A percentile compares a stretch with the other conserved stretches of the same genome.
Conservation (phyloP, 2,329 filamentous ascomycete species). For the Bisporella sp. region DNA sequence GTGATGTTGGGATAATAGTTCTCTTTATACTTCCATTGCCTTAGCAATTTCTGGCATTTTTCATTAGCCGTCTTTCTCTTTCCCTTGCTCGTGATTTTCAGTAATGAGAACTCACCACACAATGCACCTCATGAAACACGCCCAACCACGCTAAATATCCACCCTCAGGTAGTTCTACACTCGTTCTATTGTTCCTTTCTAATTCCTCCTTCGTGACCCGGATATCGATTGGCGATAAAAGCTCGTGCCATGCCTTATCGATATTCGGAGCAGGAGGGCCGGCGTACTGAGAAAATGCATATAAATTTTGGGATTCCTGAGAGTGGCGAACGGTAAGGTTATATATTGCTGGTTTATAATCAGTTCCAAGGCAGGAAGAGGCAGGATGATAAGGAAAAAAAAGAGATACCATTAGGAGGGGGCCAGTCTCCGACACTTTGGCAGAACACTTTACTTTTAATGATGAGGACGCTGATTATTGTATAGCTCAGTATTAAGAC, state of each 20-base stretch:
- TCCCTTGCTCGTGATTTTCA: neutral
- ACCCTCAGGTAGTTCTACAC: slow-evolving; percentile 1
- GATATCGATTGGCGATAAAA: slow-evolving; percentile 4
- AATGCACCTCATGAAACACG: neutral
- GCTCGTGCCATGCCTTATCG: slow-evolving; percentile 8
- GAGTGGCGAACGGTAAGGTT: too few relatives aligned
- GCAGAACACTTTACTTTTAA: too few relatives aligned
- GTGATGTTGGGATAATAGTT: neutral
- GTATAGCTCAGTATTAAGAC: too few relatives aligned
- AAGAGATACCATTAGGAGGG: too few relatives aligned
- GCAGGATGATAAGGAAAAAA: too few relatives aligned
- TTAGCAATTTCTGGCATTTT: neutral
- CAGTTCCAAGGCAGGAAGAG: too few relatives aligned
- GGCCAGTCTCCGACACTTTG: too few relatives aligned
- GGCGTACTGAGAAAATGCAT: neutral
- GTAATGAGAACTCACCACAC: neutral
- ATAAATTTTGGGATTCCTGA: too few relatives aligned
- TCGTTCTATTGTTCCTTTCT: neutral
- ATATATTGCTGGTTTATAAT: too few relatives aligned
- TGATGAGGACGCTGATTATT: too few relatives aligned
- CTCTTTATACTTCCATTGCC: neutral
- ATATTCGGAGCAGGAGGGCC: slow-evolving; percentile 1
- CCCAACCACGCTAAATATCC: neutral
- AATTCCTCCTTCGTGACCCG: slow-evolving; percentile 4
- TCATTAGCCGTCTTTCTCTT: neutral